Conservation (phyloP, 2,329 filamentous ascomycete genomes). For the Trichothecium roseum region DNA sequence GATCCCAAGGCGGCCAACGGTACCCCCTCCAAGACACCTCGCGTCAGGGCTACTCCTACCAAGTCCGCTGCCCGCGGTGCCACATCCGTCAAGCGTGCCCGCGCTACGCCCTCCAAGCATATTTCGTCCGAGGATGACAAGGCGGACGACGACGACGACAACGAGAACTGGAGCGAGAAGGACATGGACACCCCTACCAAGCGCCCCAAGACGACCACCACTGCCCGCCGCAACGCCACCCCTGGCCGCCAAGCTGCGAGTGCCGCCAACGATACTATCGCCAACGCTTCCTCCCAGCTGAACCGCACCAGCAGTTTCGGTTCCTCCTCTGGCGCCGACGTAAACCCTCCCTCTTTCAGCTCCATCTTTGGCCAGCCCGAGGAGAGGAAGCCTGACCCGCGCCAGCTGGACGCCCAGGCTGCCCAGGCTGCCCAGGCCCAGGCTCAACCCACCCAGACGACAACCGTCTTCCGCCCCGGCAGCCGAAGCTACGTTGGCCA, state of each 20-base stretch:
- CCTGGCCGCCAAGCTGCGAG: conserved; percentile 1
- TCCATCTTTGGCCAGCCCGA: too few species aligned
- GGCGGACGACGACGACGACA: conserved; percentile 1
- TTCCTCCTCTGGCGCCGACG: too few species aligned
- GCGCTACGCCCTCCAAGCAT: conserved; percentile 4
- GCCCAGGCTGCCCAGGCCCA: too few species aligned
- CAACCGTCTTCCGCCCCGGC: too few species aligned
- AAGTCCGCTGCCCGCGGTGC: conserved; percentile 6
- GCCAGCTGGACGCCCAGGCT: too few species aligned
- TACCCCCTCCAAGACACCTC: not conserved
- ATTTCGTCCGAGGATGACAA: conserved; percentile 6
- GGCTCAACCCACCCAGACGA: too few species aligned
- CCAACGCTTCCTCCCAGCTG: not conserved
- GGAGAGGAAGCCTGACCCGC: too few species aligned
- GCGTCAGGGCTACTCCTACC: too few species aligned
- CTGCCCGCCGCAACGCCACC: not conserved
- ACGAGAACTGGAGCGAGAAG: conserved; percentile 18
- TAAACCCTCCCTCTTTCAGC: too few species aligned
- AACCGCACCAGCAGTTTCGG: too few species aligned
- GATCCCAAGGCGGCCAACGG: conserved; percentile 10
- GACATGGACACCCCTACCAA: conserved; percentile 26
- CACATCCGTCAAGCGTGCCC: conserved; percentile 15
- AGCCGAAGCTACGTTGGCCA: too few species aligned
- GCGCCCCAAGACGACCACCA: conserved; percentile 12
- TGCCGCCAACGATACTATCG: conserved; percentile 1